Base-by-base conservation (phyloP, 2,329 filamentous ascomycete genomes). In the Ophiosphaerella narmari region DNA sequence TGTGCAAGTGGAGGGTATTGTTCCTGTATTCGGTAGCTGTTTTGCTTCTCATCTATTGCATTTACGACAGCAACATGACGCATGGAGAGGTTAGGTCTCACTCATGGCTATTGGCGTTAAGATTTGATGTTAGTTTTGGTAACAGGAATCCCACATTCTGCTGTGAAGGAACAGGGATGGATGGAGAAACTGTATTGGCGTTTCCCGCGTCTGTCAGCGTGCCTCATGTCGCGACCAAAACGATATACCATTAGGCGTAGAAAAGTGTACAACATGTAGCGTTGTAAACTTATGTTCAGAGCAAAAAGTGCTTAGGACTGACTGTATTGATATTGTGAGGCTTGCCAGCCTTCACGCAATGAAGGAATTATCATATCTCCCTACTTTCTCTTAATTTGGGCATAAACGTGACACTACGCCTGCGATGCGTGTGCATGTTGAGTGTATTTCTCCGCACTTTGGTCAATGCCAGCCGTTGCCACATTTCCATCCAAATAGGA, bases 61-160 rank as follows among this genome's bases (percentile, higher is more conserved):
- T 73, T 71, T 73, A 72, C 62, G 66, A 72, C 60, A 68, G 66
- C 65, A 59, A 67, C 62, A 67, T 60, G 66, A 72, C 63, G 65
- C 66, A 72, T 67, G 65, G 65, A 63, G 59, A 60, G 55, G 50
- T 50, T 54, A 41, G 54, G 60, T 58, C 48, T 59, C 47, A 49
- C 48, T 46, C 48, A 45, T 40, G 60, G 50, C 63, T 64, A 54
- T 62, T 61, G 68, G 67, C 63, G 66, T 68, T 65, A 52, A 35
- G 51, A 58, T 57, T 56, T 54, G 52, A 53, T 65, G 59, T 68
- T 67, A 66, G 63, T 46, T 62, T 66, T 59, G 60, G 55, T 61
- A 65, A 60, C 54, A 54, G 51, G 47, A 52, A 57, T 51, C 53
- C 57, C 50, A 48, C 52, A 49, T 48, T 52, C 52, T 43, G 44